Percentiles rank a stretch among this genome's conserved stretches.
Conservation (phyloP, 805 yeast genomes). For the Ogataea salicorniae region DNA sequence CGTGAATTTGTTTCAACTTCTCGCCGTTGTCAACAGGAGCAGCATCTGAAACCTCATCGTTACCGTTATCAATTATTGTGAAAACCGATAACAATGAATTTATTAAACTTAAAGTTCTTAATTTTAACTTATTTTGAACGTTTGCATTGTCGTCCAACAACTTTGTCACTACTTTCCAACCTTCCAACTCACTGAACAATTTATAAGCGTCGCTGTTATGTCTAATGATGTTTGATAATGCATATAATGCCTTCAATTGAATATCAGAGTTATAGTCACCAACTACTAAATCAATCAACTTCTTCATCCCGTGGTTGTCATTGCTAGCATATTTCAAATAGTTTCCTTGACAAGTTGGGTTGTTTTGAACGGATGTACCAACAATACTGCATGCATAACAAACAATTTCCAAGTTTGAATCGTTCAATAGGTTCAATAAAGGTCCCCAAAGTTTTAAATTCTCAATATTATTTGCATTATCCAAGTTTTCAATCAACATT, state of each 20-base stretch:
- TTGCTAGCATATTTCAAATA: constrained; percentile 46
- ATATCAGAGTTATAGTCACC: constrained; percentile 27
- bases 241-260: constrained; percentile 66
- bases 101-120: constrained; percentile 47
- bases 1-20: constrained; percentile 35
- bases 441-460: constrained; percentile 78
- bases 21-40: constrained; percentile 35
- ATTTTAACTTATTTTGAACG: constrained; percentile 35
- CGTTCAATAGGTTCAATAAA: constrained; percentile 43
- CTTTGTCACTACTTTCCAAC: constrained; percentile 52
- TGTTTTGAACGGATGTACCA: constrained; percentile 92
- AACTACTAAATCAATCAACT: constrained; percentile 36
- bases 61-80: too few species aligned
- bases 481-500: constrained; percentile 87
- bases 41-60: constrained; percentile 31
- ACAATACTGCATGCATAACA: constrained; percentile 64
- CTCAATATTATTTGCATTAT: constrained; percentile 90
- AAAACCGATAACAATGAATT: constrained; percentile 38
- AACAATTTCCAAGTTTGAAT: constrained; percentile 41
- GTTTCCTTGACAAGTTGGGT: constrained; percentile 66
- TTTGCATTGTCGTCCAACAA: constrained; percentile 9
- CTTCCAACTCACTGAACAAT: constrained; percentile 50
- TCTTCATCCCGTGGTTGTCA: constrained; percentile 36
- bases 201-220: constrained; percentile 56
- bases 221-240: constrained; percentile 67